These are phyloP conservation scores for Daldinia bambusicola DNA, from an alignment of 495 filamentous ascomycete genomes.

Conservation along the genomic window DNA sequence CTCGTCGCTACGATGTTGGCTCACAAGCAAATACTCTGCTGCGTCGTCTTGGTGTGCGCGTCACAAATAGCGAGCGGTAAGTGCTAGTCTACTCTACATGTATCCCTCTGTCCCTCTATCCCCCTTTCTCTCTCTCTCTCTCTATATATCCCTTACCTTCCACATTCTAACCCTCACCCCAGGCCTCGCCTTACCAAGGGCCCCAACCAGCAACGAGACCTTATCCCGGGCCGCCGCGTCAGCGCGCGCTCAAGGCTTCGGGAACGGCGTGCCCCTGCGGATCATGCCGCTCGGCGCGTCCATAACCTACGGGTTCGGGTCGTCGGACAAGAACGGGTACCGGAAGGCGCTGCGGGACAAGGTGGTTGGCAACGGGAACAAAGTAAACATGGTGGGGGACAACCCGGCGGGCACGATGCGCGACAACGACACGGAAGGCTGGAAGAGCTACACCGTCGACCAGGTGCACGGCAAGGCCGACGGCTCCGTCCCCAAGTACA, in stretches of 20 bases:
- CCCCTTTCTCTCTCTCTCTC: too few species aligned
- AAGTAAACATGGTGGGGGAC: constrained; percentile 48
- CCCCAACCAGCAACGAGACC: neutral
- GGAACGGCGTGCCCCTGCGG: constrained; percentile 44
- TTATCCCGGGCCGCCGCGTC: neutral
- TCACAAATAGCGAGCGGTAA: constrained; percentile 29
- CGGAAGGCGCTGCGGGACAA: constrained; percentile 49
- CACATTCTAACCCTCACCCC: constrained; percentile 7
- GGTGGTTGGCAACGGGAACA: constrained; percentile 24
- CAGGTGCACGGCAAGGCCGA: constrained; percentile 42
- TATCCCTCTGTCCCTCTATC: too few species aligned
- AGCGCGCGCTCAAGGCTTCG: constrained; percentile 18
- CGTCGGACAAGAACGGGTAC: constrained; percentile 56
- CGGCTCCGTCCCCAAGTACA: constrained; percentile 36
- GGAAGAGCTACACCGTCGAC: constrained; percentile 44
- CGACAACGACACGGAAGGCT: constrained; percentile 50
- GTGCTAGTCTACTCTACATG: neutral
- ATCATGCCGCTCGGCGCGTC: constrained; percentile 63
- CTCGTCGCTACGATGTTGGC: constrained; percentile 17
- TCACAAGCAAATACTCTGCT: constrained; percentile 26
- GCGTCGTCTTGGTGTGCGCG: constrained; percentile 30
- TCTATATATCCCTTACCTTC: neutral
- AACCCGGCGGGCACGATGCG: constrained; percentile 44
- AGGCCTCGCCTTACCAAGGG: constrained; percentile 25
- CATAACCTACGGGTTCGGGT: constrained; percentile 58